Evolutionary conservation across 1,139 yeast species (phyloP), one percentile per base, ranked within the genome.

Genomic region (Diutina scorzettiae): DNA sequence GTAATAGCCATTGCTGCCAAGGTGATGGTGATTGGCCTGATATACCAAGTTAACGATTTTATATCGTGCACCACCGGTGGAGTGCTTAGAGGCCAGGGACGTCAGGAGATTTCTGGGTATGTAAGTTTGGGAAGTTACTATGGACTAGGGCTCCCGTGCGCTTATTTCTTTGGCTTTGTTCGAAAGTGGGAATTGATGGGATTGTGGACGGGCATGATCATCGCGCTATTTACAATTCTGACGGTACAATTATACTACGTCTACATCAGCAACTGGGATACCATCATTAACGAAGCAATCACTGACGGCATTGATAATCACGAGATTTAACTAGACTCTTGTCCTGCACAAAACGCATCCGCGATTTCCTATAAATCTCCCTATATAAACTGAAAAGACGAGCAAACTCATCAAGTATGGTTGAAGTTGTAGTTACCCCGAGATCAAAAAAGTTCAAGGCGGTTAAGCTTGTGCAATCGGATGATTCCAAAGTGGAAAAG

Each of bases 101-200:
- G 83, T 51, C 85, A 79, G 53, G 68, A 67, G 45, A 73, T 78
- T 47, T 85, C 84, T 2, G 82, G 83, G 2, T 64, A 69, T 49
- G 55, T 78, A 45, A 78, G 76, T 53, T 54, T 79, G 17, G 53
- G 76, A 41, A 63, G 76, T 37, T 79, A 78, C 54, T 79, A 79
- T 50, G 50, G 67, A 6, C 53, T 79, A 43, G 83, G 83, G 0
- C 58, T 79, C 42, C 84, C 85, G 0, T 58, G 64, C 44, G 79
- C 83, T 5, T 71, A 71, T 42, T 51, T 66, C 30, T 64, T 72
- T 46, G 81, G 79, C 1, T 78, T 79, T 51, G 53, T 59, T 41
- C 62, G 64, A 42, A 46, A 18, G 5, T 31, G 34, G 34, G 21
- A 31, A 17, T 31, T 31, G 16, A 31, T 12, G 21, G 85, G 85